Evolutionary conservation across 164 flowering plant genomes (phyloP), one percentile per base, ranked within the genome.

Genomic region (Nymphaea colorata): DNA sequence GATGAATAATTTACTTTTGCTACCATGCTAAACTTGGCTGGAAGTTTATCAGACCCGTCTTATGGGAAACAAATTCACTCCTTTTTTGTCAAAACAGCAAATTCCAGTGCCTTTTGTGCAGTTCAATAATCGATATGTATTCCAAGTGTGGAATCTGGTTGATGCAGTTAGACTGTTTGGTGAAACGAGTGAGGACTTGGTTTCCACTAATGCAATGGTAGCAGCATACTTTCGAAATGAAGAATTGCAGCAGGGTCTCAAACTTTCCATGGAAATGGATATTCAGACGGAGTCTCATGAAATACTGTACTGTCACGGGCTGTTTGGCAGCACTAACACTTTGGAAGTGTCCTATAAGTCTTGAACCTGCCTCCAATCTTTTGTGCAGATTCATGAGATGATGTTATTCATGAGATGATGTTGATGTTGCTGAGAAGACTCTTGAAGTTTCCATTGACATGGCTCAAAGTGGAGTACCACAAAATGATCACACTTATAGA

Each of bases 141-240:
- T 88, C 98, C 0, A 93, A 90, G 78, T 85, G 90, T 70, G 82
- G 81, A 66, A 73, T 67, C 86, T 84, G 64, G 0, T 15, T 1
- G 95, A 86, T 17, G 87, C 85, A 2, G 65, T 18, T 62, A 60
- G n/a, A 41, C 86, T 84, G 15, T 89, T 83, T 74, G 42, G 71
- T 64, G 84, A 75, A 41, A 16, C 75, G 42, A 61, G 60, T 44
- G 73, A 67, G 17, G 89, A 88, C 69, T 69, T 70, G 71, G 85
- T 88, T 63, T 79, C 86, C 6, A 83, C 76, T 83, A 93, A 90
- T 76, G 89, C 90, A 12, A 79, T 88, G 84, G 68, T 90, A 44
- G 98, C 98, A 4, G 93, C 96, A 69, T 86, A 84, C 77, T 90
- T 86, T 71, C 84, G 96, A 71, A 81, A 80, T 74, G 93, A 90